Base-by-base conservation (phyloP, 208 protist species). In the Crithidia brevicula region DNA sequence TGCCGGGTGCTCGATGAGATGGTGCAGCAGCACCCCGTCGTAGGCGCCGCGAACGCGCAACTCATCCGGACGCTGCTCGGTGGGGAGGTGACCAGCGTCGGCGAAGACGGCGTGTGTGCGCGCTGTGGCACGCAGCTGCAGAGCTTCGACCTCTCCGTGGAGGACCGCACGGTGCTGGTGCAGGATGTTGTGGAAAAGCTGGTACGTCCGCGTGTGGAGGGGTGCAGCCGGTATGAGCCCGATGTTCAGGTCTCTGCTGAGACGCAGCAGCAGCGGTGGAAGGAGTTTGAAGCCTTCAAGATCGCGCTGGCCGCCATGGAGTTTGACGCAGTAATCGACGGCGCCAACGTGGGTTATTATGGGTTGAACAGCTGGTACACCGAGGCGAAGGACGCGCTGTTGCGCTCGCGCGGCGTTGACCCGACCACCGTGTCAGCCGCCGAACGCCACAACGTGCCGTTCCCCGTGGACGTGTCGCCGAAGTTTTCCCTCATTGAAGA, bases 331-430 rank as follows among this genome's bases (percentile, higher is more conserved):
- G 75, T 95, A 30, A 90, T 93, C 72, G 88, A 93, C 46, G 91
- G 88, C 25, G 87, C 88, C 0, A 92, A 92, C 54, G 73, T 93
- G 23, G 88, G 89, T 20, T 95, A 95, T 61, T 95, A 95, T 75
- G 89, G 89, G 0, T 72, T 95, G 30, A 93, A 58, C 49, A 89
- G 74, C 64, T 92, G 88, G 88, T 92, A 93, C 52, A 23, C 59
- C 20, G 79, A 83, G 47, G 86, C 84, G n/a, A 93, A 93, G 69
- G 74, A 77, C 30, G 68, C 50, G n/a, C 50, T 78, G 47, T 77
- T 96, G 64, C 74, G 68, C 4, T 22, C 50, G 4, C 75, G 77
- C 36, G 86, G 86, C 20, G 64, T 85, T 4, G 76, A 88, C 69
- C 74, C 61, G 20, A 56, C 64, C 5, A 67, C 66, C 1, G 77